These are phyloP conservation scores for Pilaira anomala DNA, from an alignment of 192 early-diverging fungal genomes.

Conservation along the genomic window DNA sequence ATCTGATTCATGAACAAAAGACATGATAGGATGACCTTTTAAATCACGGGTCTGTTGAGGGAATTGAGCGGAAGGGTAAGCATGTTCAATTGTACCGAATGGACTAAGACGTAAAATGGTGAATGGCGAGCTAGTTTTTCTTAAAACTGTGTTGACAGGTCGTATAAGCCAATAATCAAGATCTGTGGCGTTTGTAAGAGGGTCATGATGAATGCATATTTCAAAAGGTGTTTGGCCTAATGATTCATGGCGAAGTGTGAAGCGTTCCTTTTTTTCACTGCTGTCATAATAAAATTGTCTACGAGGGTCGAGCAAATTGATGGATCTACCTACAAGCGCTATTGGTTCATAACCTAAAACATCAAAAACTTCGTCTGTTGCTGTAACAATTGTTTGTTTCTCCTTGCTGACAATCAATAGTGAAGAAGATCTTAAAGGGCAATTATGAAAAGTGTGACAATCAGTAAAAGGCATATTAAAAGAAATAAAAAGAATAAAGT, in stretches of 20 bases:
- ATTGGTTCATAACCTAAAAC: conserved; percentile 16
- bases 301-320: conserved; percentile 1
- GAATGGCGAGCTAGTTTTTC: neutral
- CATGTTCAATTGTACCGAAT: conserved; percentile 25
- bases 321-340: conserved; percentile 2
- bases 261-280: neutral
- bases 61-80: conserved; percentile 11
- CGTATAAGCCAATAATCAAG: conserved; percentile 24
- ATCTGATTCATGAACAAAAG: conserved; percentile 25
- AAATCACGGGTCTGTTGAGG: conserved; percentile 4
- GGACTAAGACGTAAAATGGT: conserved; percentile 19
- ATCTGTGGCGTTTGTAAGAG: conserved; percentile 11
- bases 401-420: conserved; percentile 17
- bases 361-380: conserved; percentile 25
- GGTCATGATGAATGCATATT: conserved; percentile 25
- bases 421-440: conserved; percentile 25
- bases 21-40: conserved; percentile 25
- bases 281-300: neutral
- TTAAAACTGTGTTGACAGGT: neutral
- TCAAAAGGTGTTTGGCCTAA: conserved; percentile 5
- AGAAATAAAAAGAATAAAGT: neutral
- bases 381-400: conserved; percentile 24
- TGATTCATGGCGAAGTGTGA: conserved; percentile 8
- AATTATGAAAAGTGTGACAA: conserved; percentile 21
- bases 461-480: neutral